Conservation (phyloP, 2,329 filamentous ascomycete genomes). For the Apiospora phragmitis region DNA sequence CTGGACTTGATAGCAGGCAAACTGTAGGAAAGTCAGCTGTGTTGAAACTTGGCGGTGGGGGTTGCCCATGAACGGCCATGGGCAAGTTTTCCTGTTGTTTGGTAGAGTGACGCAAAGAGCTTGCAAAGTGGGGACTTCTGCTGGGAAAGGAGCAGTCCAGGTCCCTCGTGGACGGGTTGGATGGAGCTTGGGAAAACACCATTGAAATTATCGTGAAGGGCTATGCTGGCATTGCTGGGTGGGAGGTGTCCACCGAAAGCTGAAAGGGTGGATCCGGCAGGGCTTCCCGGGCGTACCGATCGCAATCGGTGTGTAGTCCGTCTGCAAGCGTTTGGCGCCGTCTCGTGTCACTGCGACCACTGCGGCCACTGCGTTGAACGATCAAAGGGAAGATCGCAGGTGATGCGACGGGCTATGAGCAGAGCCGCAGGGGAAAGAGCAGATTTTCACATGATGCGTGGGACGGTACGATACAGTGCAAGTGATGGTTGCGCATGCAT, state of each 20-base stretch:
- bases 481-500: neutral
- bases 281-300: slow-evolving; percentile 7
- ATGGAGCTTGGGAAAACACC: slow-evolving; percentile 9
- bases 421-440: slow-evolving; percentile 3
- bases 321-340: slow-evolving; percentile 3
- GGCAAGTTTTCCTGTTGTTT: neutral
- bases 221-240: neutral
- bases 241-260: neutral
- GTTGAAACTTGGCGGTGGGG: slow-evolving; percentile 8
- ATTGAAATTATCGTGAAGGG: slow-evolving; percentile 12
- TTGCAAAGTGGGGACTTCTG: neutral
- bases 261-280: neutral
- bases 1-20: neutral
- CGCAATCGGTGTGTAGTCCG: slow-evolving; percentile 3
- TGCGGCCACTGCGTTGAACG: neutral
- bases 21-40: neutral
- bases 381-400: slow-evolving; percentile 6
- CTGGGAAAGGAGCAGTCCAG: slow-evolving; percentile 7
- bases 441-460: slow-evolving; percentile 8
- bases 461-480: neutral
- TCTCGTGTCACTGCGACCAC: slow-evolving; percentile 1
- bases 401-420: neutral
- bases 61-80: neutral
- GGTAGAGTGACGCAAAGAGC: slow-evolving; percentile 2
- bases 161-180: slow-evolving; percentile 1